Evolutionary conservation across 2,329 filamentous ascomycete species (phyloP), one percentile per base, ranked within the genome.

Genomic region (Alternaria consortialis): DNA sequence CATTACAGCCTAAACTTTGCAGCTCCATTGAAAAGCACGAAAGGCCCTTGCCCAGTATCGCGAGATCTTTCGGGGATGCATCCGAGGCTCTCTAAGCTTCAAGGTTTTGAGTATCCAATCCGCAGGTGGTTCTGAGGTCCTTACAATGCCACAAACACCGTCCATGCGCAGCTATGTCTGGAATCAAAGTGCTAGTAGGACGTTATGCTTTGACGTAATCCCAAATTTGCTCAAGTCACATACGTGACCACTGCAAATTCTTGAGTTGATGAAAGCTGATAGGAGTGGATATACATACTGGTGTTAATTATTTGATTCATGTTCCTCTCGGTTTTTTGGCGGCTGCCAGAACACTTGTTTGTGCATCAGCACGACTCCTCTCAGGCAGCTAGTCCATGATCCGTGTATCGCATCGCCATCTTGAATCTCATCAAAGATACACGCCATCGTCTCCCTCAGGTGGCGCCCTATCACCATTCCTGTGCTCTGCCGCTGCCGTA

Each of bases 361-460:
- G 32, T 25, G 32, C 32, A 23, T 37, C 31, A n/a, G 5, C 20
- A 15, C 31, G 46, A 13, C 15, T n/a, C 12, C 15, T 32, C 11
- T 32, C 25, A n/a, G 8, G 39, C 34, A 29, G 12, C 11, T n/a
- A 13, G 29, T 5, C 5, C 7, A 5, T 23, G 6, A 5, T 13
- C 20, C 27, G 39, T n/a, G 13, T 27, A 36, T 44, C 29, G 20
- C 31, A n/a, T 25, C 29, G 40, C 11, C 5, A n/a, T 7, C 12
- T 23, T 6, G 23, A 25, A n/a, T 8, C 3, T n/a, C 3, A 12
- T 60, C 39, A 60, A 12, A 60, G 57, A 46, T 60, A 56, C 2
- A 60, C 44, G 15, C 57, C 57, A 40, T 56, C 53, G 4, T 46
- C 53, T 13, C 25, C 25, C 23, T 46, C 44, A 25, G 15, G 44